Conservation (phyloP, 495 filamentous ascomycete genomes). For the Saxophila tyrrhenica region DNA sequence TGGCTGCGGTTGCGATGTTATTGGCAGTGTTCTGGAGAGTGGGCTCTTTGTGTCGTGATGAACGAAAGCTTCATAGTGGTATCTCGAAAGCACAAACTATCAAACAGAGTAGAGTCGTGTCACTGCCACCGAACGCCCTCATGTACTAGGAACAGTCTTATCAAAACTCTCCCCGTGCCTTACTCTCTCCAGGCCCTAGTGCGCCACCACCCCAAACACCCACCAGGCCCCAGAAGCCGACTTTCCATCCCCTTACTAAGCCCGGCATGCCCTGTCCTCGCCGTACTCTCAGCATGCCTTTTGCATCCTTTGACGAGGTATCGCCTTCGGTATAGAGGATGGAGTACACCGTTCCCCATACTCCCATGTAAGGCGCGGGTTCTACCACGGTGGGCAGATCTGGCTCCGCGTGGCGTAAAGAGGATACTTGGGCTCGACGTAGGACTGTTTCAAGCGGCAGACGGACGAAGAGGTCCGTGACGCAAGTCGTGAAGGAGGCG, state of each 20-base stretch:
- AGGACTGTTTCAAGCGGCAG: slow-evolving; percentile 88
- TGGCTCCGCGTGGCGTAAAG: slow-evolving; percentile 25
- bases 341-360: slow-evolving; percentile 76
- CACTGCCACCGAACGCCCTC: background rate
- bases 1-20: too few species aligned
- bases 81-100: background rate
- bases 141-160: background rate
- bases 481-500: slow-evolving; percentile 62
- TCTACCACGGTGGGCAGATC: slow-evolving; percentile 63
- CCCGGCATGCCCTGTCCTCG: slow-evolving; percentile 74
- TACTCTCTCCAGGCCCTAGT: slow-evolving; percentile 40
- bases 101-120: background rate
- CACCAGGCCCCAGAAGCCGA: slow-evolving; percentile 89
- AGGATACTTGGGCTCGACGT: slow-evolving; percentile 70
- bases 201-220: slow-evolving; percentile 70
- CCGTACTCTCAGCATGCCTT: slow-evolving; percentile 27
- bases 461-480: slow-evolving; percentile 68
- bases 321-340: slow-evolving; percentile 75
- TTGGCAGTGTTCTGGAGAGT: too few species aligned
- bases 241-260: slow-evolving; percentile 85
- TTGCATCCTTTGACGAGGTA: slow-evolving; percentile 23
- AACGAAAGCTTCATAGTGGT: background rate
- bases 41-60: too few species aligned
- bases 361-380: slow-evolving; percentile 62
- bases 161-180: slow-evolving; percentile 43